Base-by-base conservation (phyloP, 2,329 filamentous ascomycete genomes). In the Xylariaceae sp. region DNA sequence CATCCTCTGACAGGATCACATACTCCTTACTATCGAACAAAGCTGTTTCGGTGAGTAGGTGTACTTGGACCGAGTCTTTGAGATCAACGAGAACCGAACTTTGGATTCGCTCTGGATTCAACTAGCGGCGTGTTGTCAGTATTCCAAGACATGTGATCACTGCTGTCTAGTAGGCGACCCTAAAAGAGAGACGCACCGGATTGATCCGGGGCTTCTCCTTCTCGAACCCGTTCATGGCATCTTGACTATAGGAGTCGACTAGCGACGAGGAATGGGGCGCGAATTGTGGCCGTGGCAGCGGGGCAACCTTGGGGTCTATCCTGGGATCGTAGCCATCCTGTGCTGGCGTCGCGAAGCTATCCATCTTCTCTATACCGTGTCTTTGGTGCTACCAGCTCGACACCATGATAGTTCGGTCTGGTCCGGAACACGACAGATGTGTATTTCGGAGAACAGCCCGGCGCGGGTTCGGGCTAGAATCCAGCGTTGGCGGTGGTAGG, bases 41-140 rank as follows among this genome's bases (percentile, higher is more conserved):
- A 17, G 94, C 94, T 17, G 90, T 97, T 73, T 97, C 92, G 54
- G 94, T 91, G 51, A 99, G 80, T 42, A 99, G 75, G 67, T 97
- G 95, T 66, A 96, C 85, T 60, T 90, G 87, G 40, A 99, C 87
- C 52, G 77, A 81, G 67, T 89, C 87, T 55, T 82, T 81, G 46
- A 85, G 73, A 60, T 86, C 80, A 57, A 85, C 75, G 11, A 79
- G 72, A 4, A 70, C 70, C 17, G 80, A 81, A 59, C 75, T 83
- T 55, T 80, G 78, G 11, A 75, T 73, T 45, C 75, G 74, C 30
- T 72, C 69, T 35, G 69, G 54, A 59, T 79, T 82, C 64, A 75
- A 67, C 81, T 82, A 19, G 22, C 35, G 22, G 47, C 11, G 54
- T 18, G 44, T 27, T 48, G 44, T 57, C 45, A 64, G 58, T 32